Evolutionary conservation across 441 rosid species (phyloP), one percentile per base, ranked within the genome.

Genomic region (Rhodomyrtus psidioides): DNA sequence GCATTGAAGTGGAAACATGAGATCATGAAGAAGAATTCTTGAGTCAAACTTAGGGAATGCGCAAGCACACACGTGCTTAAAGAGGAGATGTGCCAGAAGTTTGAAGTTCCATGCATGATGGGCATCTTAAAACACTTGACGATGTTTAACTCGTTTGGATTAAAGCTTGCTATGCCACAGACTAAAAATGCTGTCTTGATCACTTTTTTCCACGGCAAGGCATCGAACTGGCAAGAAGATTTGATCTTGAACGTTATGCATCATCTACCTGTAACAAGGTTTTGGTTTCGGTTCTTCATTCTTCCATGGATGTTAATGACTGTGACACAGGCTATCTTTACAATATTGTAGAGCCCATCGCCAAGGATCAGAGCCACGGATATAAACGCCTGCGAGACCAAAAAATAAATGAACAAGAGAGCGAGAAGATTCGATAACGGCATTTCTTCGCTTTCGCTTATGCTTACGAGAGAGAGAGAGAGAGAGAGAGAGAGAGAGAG

Each of bases 291-390:
- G 30, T 55, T 65, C 34, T 70, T 83, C 55, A 86, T 55, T 49
- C 85, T 86, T 55, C 58, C 82, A 59, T 75, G 86, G 59, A 75
- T 57, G 55, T 49, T 87, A 54, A 56, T 49, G 30, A 26, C 6
- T 12, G 86, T 83, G 86, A 83, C 10, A 14, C 30, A 15, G 7
- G 76, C 7, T 74, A 87, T 87, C 60, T 87, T 87, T 49, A 75
- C 24, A 74, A 87, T 70, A 13, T 87, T 74, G 83, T 87, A 87
- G 54, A 87, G 88, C 30, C 88, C 88, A 42, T 87, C 88, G 3
- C 88, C 88, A 1, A 87, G 86, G 24, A 87, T 83, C 76, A 87
- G 86, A 30, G 88, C 75, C 54, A 87, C 79, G 1, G 83, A 87
- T 24, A 83, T 15, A 51, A 87, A 87, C 10, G 83, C 88, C 86